Evolutionary conservation across 1,284 basidiomycete genomes (phyloP), one percentile per base, ranked within the genome.

Genomic region (Pholiota adiposa): DNA sequence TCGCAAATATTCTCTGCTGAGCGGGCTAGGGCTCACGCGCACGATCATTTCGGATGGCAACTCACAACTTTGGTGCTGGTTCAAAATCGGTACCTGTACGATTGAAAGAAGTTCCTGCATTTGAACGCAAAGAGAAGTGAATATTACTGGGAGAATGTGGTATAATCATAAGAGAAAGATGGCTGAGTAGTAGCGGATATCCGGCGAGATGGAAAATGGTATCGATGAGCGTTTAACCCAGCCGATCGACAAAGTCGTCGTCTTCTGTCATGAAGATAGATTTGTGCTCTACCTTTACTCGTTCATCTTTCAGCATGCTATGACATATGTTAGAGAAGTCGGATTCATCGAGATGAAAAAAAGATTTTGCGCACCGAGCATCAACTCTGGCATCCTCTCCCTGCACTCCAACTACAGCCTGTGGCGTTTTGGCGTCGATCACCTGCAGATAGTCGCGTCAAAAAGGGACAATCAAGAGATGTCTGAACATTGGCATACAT

Each of bases 341-440:
- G 53, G 36, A 18, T 31, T 19, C 14, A n/a, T 9, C 14, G 14
- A 41, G 6, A 51, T 27, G 41, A 36, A 46, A 49, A 31, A 51
- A 23, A 43, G 25, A n/a, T n/a, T 19, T 23, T 21, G 77, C 88
- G 53, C 57, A 94, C 94, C 94, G 83, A 46, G 89, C 82, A 75
- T 98, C 94, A 50, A 96, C 80, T 31, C 96, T 81, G 0, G 91
- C 87, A 72, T 98, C 97, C 64, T 97, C 95, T 25, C 93, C 92
- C 74, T 98, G 94, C 0, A 97, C 88, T 1, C 89, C 87, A 2
- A 98, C 75, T 44, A 92, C 86, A 2, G 94, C 87, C 68, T 94
- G 87, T 0, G 97, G 92, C 21, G 89, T 95, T 77, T 97, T 97
- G 5, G 96, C 96, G 41, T 97, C 92, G 65, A 98, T 82, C 25